Evolutionary conservation across 2,329 filamentous ascomycete genomes (phyloP).

Genomic region (Ceratocystis papillata): DNA sequence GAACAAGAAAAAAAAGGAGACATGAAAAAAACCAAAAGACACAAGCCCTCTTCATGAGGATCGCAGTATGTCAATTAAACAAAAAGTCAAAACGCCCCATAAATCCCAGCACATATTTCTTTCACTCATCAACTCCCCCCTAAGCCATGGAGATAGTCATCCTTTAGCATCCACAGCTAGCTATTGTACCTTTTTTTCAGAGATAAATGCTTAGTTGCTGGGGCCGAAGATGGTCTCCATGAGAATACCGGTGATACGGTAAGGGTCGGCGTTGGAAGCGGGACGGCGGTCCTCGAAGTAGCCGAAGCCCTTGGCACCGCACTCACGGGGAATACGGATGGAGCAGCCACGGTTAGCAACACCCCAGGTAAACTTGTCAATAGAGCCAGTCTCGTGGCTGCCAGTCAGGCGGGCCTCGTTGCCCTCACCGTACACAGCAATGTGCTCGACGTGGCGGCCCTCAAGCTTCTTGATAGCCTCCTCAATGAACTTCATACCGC

Average conservation of each 20-base stretch:
- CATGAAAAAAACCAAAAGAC: slow-evolving; percentile 7
- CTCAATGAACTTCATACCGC: slow-evolving; percentile 94
- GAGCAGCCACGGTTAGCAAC: slow-evolving; percentile 92
- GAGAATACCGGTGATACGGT: slow-evolving; percentile 70
- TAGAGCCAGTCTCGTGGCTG: slow-evolving; percentile 83
- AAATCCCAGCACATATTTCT: slow-evolving; percentile 19
- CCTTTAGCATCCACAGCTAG: slow-evolving; percentile 1
- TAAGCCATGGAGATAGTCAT: background rate
- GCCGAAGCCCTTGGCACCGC: slow-evolving; percentile 77
- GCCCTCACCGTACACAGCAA: slow-evolving; percentile 88
- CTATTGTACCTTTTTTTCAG: background rate
- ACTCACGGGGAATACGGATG: slow-evolving; percentile 81
- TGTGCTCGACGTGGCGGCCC: slow-evolving; percentile 69
- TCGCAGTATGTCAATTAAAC: slow-evolving; percentile 15
- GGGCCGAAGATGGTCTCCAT: slow-evolving; percentile 53
- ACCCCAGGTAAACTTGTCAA: slow-evolving; percentile 88
- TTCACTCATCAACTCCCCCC: slow-evolving; percentile 21
- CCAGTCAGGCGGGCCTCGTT: slow-evolving; percentile 92
- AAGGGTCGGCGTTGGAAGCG: slow-evolving; percentile 78
- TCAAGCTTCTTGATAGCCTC: slow-evolving; percentile 73
- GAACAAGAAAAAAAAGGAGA: background rate
- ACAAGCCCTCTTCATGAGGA: slow-evolving; percentile 12
- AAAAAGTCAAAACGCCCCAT: slow-evolving; percentile 23
- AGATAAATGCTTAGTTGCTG: slow-evolving; percentile 23
- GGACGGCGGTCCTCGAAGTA: slow-evolving; percentile 84